Evolutionary conservation across 495 filamentous ascomycete genomes (phyloP), one percentile per base, ranked within the genome.

Genomic region (Daldinia decipiens): DNA sequence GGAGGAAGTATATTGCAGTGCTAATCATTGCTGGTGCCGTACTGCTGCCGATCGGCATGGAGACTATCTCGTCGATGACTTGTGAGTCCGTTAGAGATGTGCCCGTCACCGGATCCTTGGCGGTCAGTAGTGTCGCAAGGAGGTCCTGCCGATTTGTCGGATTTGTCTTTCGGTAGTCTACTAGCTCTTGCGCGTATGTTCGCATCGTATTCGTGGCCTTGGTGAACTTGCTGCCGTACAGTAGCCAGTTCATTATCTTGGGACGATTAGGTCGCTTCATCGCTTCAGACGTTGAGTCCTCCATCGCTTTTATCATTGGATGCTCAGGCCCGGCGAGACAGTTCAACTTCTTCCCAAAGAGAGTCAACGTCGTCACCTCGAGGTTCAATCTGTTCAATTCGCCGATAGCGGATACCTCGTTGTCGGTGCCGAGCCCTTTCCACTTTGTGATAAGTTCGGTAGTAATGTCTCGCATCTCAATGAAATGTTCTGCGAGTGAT

Each of bases 331-430:
- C 82, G 57, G 86, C 85, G 73, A 92, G 87, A 3, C 83, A 84
- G 62, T 93, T 90, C 75, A 93, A 90, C 19, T 89, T 86, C 50
- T 83, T 89, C 51, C 87, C 89, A 86, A 89, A 92, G 24, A 84
- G 69, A 19, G 81, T 82, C 19, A 92, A 80, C 0, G 88, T 84
- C 17, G 91, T 90, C 0, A 87, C 86, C 69, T 94, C 91, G 27
- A 94, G 81, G 24, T 87, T 91, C 60, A 94, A 76, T 9, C 89
- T 82, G 19, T 91, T 92, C 57, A 94, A 90, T 67, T 92, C 89
- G 19, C 85, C 86, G 0, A 90, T 81, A 0, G 87, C 86, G 8
- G 78, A 67, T 61, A 93, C 88, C 19, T 80, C 75, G 51, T 82
- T 76, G 4, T 82, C 78, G 1, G 81, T 73, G 0, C 86, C 90